Base-by-base conservation (phyloP, 768 basidiomycete species). In the Serendipita sp. region DNA sequence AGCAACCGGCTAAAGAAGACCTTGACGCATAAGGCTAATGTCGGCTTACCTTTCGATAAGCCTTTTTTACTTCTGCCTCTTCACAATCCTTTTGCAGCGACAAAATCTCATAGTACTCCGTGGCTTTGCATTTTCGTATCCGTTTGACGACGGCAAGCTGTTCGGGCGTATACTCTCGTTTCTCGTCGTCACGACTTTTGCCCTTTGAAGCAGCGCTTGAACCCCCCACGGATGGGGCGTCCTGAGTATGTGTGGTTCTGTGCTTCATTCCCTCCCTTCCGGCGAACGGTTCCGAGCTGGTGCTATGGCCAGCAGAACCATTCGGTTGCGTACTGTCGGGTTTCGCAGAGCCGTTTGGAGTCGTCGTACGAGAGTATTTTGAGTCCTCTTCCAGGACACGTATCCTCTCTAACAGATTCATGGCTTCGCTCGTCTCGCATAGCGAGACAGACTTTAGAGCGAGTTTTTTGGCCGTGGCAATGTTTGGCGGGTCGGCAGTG, bases 31-130 rank as follows among this genome's bases (percentile, higher is more conserved):
- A 7, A 41, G 5, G 16, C 48, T 66, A 38, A 58, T 52, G 65
- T 63, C 68, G 58, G 38, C 78, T 65, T 64, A 95, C 93, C 83
- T 96, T 98, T 64, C 93, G 82, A 79, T 97, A 98, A 5, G 94
- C 93, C 76, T 90, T 93, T 80, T 96, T 93, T 64, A 93, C 80
- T 44, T 91, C 91, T 3, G 71, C 79, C 71, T 92, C 91, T 38
- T 90, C 88, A 70, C 91, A 92, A 15, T 85, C 86, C 73, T 79
- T 83, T 74, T 86, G 83, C 68, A 92, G 73, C 3, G 81, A 79
- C 69, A 98, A 74, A 67, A 98, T 97, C 73, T 91, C 91, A 73
- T 98, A 98, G 73, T 95, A 98, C 71, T 89, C 86, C 32, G 89
- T 89, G 32, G 85, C 81, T 74, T 89, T 91, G 78, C 95, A 98